Base-by-base conservation (phyloP, 371 early-diverging fungal species). In the Nematocida minor region DNA sequence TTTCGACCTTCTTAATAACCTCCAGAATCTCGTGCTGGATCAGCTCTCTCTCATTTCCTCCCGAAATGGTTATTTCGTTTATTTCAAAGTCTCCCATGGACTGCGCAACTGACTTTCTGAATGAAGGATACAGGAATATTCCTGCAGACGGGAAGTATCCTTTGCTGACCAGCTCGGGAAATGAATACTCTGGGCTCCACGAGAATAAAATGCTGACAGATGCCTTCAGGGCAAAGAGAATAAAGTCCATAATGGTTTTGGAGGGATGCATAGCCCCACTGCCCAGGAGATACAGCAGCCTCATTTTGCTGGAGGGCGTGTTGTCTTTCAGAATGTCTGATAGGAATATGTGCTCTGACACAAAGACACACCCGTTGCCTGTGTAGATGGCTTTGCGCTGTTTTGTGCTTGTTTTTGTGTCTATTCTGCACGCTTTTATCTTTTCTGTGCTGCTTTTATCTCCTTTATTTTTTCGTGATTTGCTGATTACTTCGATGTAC, bases 111-210 rank as follows among this genome's bases (percentile, higher is more conserved):
- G 38, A 47, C 4, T 47, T 60, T 29, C 63, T 38, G 46, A 70
- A 70, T 4, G 47, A 20, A 6, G 71, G 71, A 20, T 70, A 70
- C 18, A 70, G 34, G 34, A 70, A 70, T 9, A 70, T 64, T 4
- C 71, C 53, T 14, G 32, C 18, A 0, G 62, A 20, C 18, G 62
- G 60, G 9, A 70, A 9, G 20, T 53, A 34, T 60, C 44, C 63
- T 29, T 41, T 55, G 6, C 6, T 6, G 7, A 41, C 34, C 18
- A 60, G 11, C 11, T 70, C 71, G 4, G 47, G 18, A 1, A 62
- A 48, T 9, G 63, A 47, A 2, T 55, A 18, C 44, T 40, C 41
- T 42, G 16, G n/a, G 3, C 20, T 7, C 46, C 57, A 62, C 16
- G 16, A 27, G 18, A 44, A 44, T 0, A 70, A n/a, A 14, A 60